Evolutionary conservation across 1,139 yeast genomes (phyloP).

Genomic region (Kluyveromyces sp.): DNA sequence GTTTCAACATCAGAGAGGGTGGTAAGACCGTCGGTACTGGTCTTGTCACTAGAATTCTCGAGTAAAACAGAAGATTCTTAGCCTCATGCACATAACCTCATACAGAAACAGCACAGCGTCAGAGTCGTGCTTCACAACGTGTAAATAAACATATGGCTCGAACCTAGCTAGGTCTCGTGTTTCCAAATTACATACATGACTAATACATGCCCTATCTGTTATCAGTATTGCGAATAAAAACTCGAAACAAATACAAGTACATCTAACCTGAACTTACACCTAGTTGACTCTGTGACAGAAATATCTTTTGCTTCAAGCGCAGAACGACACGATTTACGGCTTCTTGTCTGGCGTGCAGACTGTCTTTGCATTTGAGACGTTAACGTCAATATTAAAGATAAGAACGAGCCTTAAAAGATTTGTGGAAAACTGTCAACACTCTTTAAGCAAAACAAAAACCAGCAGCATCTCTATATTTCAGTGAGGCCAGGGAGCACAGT

Average conservation of each 20-base stretch:
- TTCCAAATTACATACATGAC: no score
- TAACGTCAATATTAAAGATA: neutral
- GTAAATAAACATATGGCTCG: no score
- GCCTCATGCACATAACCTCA: no score
- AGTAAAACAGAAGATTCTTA: no score
- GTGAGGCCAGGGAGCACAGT: neutral
- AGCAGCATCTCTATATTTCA: neutral
- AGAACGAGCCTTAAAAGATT: neutral
- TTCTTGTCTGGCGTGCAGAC: neutral
- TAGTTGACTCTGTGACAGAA: neutral
- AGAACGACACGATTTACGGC: no score
- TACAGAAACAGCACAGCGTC: no score
- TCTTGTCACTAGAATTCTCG: conserved; percentile 87
- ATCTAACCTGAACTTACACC: no score
- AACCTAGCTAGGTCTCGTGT: no score
- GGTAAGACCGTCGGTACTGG: conserved; percentile 99
- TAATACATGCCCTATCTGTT: no score
- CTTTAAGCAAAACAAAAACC: neutral
- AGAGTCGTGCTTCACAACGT: no score
- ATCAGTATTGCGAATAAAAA: no score
- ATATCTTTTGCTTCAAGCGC: neutral
- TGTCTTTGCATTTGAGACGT: neutral
- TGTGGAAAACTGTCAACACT: neutral
- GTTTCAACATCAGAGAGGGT: conserved; percentile 99
- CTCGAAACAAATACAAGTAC: no score